Percentiles rank a stretch among this genome's conserved stretches.
Evolutionary conservation across 345 rosid genomes (phyloP).

Genomic region (Sisymbrium altissimum): DNA sequence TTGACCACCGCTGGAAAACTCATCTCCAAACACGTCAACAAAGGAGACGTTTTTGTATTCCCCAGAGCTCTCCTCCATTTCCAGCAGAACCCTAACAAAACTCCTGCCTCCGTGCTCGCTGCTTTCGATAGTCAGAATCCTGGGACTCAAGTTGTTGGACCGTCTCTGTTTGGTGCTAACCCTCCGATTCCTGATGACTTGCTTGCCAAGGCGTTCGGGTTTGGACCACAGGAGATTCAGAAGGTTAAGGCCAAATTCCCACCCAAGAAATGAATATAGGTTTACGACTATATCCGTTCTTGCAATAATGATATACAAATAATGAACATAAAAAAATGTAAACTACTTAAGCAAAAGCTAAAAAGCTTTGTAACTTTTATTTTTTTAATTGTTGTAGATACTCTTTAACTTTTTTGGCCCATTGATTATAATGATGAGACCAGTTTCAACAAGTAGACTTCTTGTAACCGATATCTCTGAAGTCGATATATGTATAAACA

Average conservation of each 20-base stretch:
- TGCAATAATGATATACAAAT: neutral
- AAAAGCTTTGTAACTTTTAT: slow-evolving; percentile 5
- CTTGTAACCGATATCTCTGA: neutral
- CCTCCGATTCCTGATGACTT: slow-evolving; percentile 50
- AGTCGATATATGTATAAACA: neutral
- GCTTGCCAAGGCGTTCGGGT: slow-evolving; percentile 47
- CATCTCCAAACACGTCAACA: slow-evolving; percentile 46
- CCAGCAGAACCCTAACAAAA: slow-evolving; percentile 43
- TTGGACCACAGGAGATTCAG: slow-evolving; percentile 37
- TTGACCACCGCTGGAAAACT: slow-evolving; percentile 45
- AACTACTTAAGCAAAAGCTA: slow-evolving; percentile 20
- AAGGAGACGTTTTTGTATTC: slow-evolving; percentile 55
- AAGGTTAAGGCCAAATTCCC: slow-evolving; percentile 46
- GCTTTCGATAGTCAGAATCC: slow-evolving; percentile 63
- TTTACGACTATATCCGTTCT: neutral
- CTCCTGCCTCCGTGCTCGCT: slow-evolving; percentile 45
- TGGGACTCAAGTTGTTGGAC: slow-evolving; percentile 46
- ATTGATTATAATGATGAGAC: slow-evolving; percentile 3
- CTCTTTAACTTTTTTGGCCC: slow-evolving; percentile 2
- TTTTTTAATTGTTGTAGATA: slow-evolving; percentile 13
- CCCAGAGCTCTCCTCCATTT: slow-evolving; percentile 57
- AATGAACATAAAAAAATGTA: neutral
- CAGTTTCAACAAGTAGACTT: slow-evolving; percentile 8
- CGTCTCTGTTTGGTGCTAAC: slow-evolving; percentile 41
- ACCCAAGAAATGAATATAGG: slow-evolving; percentile 37